Evolutionary conservation across 2,329 filamentous ascomycete genomes (phyloP), one percentile per base, ranked within the genome.

Genomic region (Aspergillus glaucus): DNA sequence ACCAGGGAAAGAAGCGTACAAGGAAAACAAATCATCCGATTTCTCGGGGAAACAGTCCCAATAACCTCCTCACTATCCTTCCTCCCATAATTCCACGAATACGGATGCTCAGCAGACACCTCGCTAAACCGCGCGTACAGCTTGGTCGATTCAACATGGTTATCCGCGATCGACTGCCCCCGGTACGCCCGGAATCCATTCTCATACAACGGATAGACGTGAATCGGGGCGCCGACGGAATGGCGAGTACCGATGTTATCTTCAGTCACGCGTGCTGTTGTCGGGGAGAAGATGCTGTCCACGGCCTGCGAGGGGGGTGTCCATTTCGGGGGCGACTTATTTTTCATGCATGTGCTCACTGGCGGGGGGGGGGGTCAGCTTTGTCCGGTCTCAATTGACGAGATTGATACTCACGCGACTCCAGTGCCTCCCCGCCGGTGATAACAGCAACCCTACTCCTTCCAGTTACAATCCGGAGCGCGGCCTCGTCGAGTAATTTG

Each of bases 171-270:
- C 1, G 76, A 75, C 56, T 86, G 83, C 1, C 68, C 62, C 1
- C 75, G 70, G 53, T 79, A 70, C 0, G 81, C 81, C 28, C 82
- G 74, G 47, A 83, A 81, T 0, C 68, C 79, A 53, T 84, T 85
- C 55, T 86, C 84, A 56, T 84, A 86, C 0, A 87, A 59, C 0
- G 84, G 82, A 56, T 87, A 87, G 0, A 86, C 71, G 28, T 87
- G 83, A 9, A 86, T 82, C 0, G 84, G 82, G 0, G 79, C 72
- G 0, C 82, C 82, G 9, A 86, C 77, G 2, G 70, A 70, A 56
- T 86, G 82, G 2, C 69, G 67, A 1, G 76, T 74, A 1, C 80
- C 82, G 10, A 80, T 59, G 56, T 79, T 79, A 53, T 50, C 71
- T 47, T 67, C 61, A 46, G 66, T 56, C 46, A 76, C 65, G 37